Base-by-base conservation (phyloP, 768 basidiomycete genomes). In the Pholiota conissans region DNA sequence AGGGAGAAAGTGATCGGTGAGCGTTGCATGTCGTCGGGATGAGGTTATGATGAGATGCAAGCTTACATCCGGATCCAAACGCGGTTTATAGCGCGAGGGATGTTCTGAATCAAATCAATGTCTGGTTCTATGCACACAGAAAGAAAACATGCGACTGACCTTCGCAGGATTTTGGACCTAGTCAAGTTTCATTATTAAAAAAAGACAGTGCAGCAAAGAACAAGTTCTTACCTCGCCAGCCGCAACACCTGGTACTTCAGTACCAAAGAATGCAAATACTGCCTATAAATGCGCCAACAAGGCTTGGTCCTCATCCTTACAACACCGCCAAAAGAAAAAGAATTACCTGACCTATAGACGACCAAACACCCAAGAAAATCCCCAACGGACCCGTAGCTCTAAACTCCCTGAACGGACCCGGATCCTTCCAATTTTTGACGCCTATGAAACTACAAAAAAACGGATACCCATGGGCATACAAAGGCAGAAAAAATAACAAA, bases 371-470 rank as follows among this genome's bases (percentile, higher is more conserved):
- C 40, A 65, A 32, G 32, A 62, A 60, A 1, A 53, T 58, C 16
- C 61, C 59, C 11, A 65, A 49, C 5, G 49, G 47, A 11, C 61
- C 59, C 16, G 49, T 66, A 27, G 48, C 57, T 63, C 55, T 66
- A 63, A 63, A 63, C 32, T 58, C 49, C 6, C 58, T 61, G 57
- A 65, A 67, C 13, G 49, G 69, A 20, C 57, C 54, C 1, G 62
- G 62, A 42, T 60, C 69, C 24, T 57, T 66, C 79, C 79, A 82
- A 71, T 74, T 77, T 16, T 73, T 70, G 63, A 74, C 74, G 13
- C 77, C 74, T 55, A 63, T 63, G 71, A 69, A 55, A 67, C 72
- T 61, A 71, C 69, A 61, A 24, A 20, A 34, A 26, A 11, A 37
- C 13, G 14, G 22, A 18, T 32, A 24, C 24, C 10, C 35, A 22